phyloP scores from a whole-genome alignment of 1,139 yeast genomes.

The Taphrina sp. region DNA sequence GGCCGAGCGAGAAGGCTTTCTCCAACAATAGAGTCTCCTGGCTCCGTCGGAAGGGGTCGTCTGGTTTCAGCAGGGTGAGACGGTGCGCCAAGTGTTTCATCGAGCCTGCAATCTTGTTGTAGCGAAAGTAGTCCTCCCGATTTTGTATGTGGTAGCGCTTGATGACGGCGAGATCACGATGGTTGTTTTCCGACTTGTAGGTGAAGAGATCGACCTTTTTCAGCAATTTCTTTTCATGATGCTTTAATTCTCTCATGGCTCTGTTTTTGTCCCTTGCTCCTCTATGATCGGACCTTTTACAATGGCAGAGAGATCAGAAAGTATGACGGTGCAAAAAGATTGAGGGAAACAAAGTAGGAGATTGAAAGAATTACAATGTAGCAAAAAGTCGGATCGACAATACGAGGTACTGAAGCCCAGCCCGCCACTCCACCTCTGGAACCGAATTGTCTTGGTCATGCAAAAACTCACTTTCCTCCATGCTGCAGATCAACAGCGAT shows the following conservation, averaged over 20 bases:
- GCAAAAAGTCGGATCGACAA: no score
- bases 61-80: slow-evolving; percentile 76
- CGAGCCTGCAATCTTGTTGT: slow-evolving; percentile 62
- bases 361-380: no score
- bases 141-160: slow-evolving; percentile 88
- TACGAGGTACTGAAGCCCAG: no score
- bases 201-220: slow-evolving; percentile 95
- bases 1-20: slow-evolving; percentile 83
- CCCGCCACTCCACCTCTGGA: no score
- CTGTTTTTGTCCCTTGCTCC: no score
- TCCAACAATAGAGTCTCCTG: slow-evolving; percentile 86
- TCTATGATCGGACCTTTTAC: background rate
- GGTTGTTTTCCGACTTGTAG: slow-evolving; percentile 87
- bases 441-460: no score
- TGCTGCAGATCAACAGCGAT: no score
- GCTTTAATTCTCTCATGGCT: slow-evolving; percentile 72
- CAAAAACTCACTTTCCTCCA: no score
- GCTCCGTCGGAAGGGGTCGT: slow-evolving; percentile 78
- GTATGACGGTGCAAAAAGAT: no score
- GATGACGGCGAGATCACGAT: slow-evolving; percentile 94
- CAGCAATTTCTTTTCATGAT: slow-evolving; percentile 90
- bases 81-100: slow-evolving; percentile 82
- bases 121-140: slow-evolving; percentile 89
- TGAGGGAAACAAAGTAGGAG: no score
- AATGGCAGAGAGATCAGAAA: no score